Evolutionary conservation across 176 grass and related monocot genomes (phyloP).

Genomic region (Elaeis guineensis): DNA sequence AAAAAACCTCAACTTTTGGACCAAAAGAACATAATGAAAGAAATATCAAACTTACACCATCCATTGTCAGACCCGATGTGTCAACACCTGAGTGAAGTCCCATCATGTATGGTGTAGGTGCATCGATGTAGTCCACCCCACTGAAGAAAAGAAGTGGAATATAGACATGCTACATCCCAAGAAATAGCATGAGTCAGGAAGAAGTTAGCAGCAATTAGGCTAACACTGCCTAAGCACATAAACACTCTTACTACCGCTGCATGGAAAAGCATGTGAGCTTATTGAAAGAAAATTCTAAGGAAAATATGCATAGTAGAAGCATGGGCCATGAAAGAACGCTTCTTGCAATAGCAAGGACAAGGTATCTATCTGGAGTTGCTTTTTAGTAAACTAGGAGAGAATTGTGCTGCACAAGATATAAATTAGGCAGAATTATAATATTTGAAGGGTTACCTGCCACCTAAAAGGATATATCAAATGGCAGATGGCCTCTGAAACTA

Average conservation of each 20-base stretch:
- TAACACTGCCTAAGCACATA: not conserved
- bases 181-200: constrained; percentile 10
- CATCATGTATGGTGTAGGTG: constrained; percentile 99
- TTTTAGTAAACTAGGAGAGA: no score
- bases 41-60: constrained; percentile 74
- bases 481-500: constrained; percentile 98
- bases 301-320: no score
- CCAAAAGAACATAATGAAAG: no score
- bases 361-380: no score
- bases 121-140: constrained; percentile 99
- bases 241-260: no score
- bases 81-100: constrained; percentile 98
- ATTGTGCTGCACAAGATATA: no score
- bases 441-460: constrained; percentile 73
- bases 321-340: no score
- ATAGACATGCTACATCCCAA: constrained; percentile 82
- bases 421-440: not conserved
- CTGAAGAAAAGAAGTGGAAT: constrained; percentile 99
- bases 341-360: no score
- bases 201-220: not conserved
- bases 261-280: no score
- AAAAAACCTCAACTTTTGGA: no score
- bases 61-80: constrained; percentile 84
- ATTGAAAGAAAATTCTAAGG: no score
- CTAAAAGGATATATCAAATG: constrained; percentile 98